Percentiles rank a stretch among this genome's conserved stretches.
Conservation (phyloP, 805 yeast genomes). For the Ogataea ramenticola region DNA sequence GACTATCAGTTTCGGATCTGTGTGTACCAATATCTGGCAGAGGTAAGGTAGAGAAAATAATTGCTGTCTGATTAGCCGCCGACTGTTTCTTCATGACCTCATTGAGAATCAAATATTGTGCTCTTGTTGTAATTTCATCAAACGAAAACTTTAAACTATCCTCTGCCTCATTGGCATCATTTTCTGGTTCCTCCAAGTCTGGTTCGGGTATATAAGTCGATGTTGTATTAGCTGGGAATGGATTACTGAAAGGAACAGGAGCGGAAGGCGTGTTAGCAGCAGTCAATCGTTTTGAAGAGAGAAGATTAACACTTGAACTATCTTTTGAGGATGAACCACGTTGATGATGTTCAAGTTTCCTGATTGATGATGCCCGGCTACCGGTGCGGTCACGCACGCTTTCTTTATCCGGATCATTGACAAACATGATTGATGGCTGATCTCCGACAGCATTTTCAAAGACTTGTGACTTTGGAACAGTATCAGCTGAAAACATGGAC, state of each 20-base stretch:
- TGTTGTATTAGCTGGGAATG: neutral
- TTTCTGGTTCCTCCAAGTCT: neutral
- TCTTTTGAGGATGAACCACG: neutral
- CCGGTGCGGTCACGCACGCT: neutral
- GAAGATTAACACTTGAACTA: neutral
- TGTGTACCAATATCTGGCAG: conserved; percentile 84
- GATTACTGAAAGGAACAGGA: neutral
- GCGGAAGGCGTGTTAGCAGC: neutral
- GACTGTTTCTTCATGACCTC: conserved; percentile 73
- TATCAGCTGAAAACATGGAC: conserved; percentile 65
- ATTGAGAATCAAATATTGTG: conserved; percentile 83
- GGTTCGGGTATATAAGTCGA: neutral
- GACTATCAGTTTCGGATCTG: conserved; percentile 55
- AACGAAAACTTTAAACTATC: conserved; percentile 37
- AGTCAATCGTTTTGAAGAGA: neutral
- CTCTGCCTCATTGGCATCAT: neutral
- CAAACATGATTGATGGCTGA: conserved; percentile 56
- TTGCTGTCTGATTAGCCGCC: conserved; percentile 44
- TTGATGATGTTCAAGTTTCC: neutral
- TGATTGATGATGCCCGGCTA: conserved; percentile 1
- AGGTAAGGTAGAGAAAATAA: conserved; percentile 85
- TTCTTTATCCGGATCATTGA: conserved; percentile 34
- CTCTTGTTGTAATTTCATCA: conserved; percentile 84
- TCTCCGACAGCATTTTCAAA: conserved; percentile 63
- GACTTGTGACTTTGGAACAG: conserved; percentile 61